Evolutionary conservation across 1,284 basidiomycete genomes (phyloP).

Genomic region (Cutaneotrichosporon mucoides): DNA sequence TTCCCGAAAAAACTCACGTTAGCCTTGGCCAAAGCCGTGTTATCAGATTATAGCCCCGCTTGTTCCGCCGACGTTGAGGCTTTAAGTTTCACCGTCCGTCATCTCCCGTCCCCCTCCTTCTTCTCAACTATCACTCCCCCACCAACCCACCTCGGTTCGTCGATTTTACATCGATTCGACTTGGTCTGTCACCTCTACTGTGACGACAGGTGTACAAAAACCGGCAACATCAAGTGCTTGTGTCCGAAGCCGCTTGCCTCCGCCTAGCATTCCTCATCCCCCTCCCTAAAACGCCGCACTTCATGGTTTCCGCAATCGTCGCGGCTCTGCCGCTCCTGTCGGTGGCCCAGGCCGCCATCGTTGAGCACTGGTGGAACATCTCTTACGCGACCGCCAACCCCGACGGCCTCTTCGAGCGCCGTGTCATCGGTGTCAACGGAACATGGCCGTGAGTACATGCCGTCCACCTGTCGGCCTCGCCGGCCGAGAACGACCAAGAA

Average conservation of each 20-base stretch:
- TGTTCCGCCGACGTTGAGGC: background rate
- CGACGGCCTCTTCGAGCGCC: constrained; percentile 55
- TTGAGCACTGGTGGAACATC: constrained; percentile 51
- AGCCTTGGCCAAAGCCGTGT: background rate
- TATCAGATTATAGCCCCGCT: constrained; percentile 5
- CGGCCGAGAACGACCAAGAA: too few species aligned
- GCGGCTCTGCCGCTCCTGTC: constrained; percentile 22
- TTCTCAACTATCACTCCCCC: too few species aligned
- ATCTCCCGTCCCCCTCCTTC: too few species aligned
- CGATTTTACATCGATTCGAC: too few species aligned
- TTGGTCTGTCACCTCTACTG: too few species aligned
- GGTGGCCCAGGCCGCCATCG: constrained; percentile 32
- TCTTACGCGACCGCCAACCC: constrained; percentile 49
- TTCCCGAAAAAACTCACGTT: constrained; percentile 5
- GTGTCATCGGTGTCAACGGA: constrained; percentile 79
- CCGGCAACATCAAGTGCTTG: too few species aligned
- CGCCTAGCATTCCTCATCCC: too few species aligned
- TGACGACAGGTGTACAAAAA: too few species aligned
- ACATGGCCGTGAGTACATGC: constrained; percentile 74
- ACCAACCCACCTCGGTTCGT: too few species aligned
- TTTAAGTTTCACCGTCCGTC: background rate
- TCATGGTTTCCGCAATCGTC: constrained; percentile 16
- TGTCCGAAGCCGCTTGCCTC: too few species aligned
- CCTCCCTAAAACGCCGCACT: too few species aligned
- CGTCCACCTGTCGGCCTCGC: too few species aligned